Evolutionary conservation across 1,284 basidiomycete genomes (phyloP), one percentile per base, ranked within the genome.

Genomic region (Ceratobasidium sp.): DNA sequence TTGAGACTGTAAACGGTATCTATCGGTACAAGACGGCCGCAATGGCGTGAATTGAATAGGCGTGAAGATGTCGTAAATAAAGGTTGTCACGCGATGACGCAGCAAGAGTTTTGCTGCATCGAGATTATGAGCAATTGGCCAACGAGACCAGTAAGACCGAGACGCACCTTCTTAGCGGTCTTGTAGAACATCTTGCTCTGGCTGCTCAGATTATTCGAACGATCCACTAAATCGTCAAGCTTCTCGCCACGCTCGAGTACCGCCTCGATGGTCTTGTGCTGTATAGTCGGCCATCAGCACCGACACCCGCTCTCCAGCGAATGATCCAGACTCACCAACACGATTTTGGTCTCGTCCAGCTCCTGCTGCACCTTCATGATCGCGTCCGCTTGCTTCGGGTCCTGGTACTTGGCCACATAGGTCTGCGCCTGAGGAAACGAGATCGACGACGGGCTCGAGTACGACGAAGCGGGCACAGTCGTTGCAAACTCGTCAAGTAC

Each of bases 231-330:
- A 82, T 96, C 96, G 83, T 99, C 97, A 61, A 99, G 88, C 83
- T 96, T 98, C 87, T 99, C 97, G 51, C 98, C 98, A 41, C 98
- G 89, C 82, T 98, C 91, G 46, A 99, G 87, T 1, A 99, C 97
- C 1, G 93, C 94, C 81, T 99, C 98, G 80, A 99, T 99, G 16
- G 98, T 99, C 87, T 99, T 98, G 87, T 99, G 98, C 94, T 97
- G 9, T 39, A 46, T 68, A 76, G 65, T 49, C 24, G 19, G 2
- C 24, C 41, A 48, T 46, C 46, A 58, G 24, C 24, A 27, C 58
- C 8, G 1, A 1, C 56, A 51, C 27, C 63, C 48, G 27, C 53
- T 27, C 39, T 46, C 13, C 34, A 27, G 37, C 56, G 14, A 31
- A 2, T 11, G 62, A 65, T 4, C 41, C 53, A 76, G 34, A 85